Evolutionary conservation across 768 basidiomycete genomes (phyloP).

Genomic region (Cyclocybe aegerita): DNA sequence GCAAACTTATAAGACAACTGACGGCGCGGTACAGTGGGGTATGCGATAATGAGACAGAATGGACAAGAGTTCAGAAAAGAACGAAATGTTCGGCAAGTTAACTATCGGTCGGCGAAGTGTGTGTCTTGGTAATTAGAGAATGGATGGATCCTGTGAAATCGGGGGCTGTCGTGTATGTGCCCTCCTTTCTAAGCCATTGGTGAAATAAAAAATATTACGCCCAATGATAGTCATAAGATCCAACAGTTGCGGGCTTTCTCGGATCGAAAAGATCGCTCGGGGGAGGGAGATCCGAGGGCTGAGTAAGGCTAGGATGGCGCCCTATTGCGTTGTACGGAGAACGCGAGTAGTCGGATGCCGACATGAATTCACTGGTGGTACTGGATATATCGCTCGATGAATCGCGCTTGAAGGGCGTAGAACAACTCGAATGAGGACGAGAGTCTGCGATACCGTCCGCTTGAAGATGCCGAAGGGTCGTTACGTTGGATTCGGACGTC

Average conservation of each 20-base stretch:
- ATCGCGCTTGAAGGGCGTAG: constrained; percentile 1
- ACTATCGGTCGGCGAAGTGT: too few species aligned
- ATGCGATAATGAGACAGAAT: too few species aligned
- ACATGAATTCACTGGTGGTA: constrained; percentile 3
- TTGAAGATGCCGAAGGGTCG: background rate
- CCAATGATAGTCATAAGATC: constrained; percentile 9
- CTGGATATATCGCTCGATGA: background rate
- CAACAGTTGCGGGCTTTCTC: constrained; percentile 14
- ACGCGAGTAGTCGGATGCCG: constrained; percentile 16
- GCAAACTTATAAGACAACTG: too few species aligned
- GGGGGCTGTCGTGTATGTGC: too few species aligned
- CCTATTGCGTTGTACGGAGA: constrained; percentile 19
- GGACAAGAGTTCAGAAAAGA: too few species aligned
- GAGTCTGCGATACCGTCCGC: background rate
- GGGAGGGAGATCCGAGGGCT: constrained; percentile 23
- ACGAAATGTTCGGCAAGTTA: too few species aligned
- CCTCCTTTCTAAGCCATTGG: too few species aligned
- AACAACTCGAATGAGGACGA: background rate
- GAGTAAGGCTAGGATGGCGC: constrained; percentile 27
- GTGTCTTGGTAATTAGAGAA: too few species aligned
- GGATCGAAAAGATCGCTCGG: constrained; percentile 12
- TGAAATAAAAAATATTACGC: background rate
- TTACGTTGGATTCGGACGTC: constrained; percentile 6
- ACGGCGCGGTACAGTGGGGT: too few species aligned
- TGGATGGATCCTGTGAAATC: too few species aligned